Evolutionary conservation across 2,329 filamentous ascomycete species (phyloP).

Genomic region (Fusarium avenaceum): DNA sequence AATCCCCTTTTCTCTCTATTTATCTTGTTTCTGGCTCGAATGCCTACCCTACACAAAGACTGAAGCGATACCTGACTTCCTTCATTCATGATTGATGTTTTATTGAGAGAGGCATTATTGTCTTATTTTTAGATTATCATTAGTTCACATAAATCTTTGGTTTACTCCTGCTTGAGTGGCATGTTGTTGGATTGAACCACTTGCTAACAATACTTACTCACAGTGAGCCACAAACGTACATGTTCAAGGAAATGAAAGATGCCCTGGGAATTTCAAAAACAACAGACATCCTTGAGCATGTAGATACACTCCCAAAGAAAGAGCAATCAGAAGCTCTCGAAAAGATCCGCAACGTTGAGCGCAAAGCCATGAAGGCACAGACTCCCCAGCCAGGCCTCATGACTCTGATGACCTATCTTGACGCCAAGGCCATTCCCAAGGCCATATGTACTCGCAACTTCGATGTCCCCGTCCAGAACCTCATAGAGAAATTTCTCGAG

Average conservation of each 20-base stretch:
- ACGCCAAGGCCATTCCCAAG: slow-evolving; percentile 75
- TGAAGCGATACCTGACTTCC: background rate
- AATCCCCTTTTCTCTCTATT: slow-evolving; percentile 1
- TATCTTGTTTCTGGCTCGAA: background rate
- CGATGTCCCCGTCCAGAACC: slow-evolving; percentile 79
- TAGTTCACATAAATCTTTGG: background rate
- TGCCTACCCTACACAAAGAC: slow-evolving; percentile 23
- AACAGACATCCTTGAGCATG: slow-evolving; percentile 89
- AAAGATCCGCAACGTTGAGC: slow-evolving; percentile 83
- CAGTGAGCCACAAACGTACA: slow-evolving; percentile 92
- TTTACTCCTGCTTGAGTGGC: background rate
- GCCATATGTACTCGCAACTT: slow-evolving; percentile 97
- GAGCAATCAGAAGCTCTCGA: slow-evolving; percentile 75
- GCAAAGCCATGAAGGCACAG: slow-evolving; percentile 82
- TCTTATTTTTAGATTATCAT: background rate
- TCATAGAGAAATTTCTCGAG: slow-evolving; percentile 80
- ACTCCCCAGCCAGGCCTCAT: slow-evolving; percentile 84
- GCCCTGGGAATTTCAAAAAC: slow-evolving; percentile 79
- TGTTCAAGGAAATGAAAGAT: slow-evolving; percentile 89
- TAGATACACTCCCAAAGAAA: slow-evolving; percentile 77
- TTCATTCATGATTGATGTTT: background rate
- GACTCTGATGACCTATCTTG: slow-evolving; percentile 85
- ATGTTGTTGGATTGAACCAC: background rate
- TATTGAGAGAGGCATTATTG: background rate
- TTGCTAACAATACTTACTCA: slow-evolving; percentile 11